Conservation (phyloP, 495 filamentous ascomycete genomes). For the Polyplosphaeria fusca region DNA sequence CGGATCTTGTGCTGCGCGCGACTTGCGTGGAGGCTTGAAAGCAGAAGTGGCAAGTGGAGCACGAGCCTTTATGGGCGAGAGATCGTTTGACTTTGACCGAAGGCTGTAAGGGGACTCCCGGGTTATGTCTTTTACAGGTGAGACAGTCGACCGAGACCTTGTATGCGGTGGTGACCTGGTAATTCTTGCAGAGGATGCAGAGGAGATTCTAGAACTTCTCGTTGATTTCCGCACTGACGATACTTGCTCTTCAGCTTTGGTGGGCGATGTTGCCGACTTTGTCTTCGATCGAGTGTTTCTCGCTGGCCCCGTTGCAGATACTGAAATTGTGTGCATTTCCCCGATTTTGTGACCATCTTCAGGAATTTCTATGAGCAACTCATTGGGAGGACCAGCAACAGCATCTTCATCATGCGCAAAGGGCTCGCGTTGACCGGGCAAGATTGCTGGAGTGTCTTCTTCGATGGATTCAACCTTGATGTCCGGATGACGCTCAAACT, state of each 20-base stretch:
- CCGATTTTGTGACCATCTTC: slow-evolving; percentile 18
- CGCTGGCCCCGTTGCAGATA: slow-evolving; percentile 17
- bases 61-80: background rate
- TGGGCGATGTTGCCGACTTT: slow-evolving; percentile 12
- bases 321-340: slow-evolving; percentile 2
- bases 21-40: background rate
- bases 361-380: slow-evolving; percentile 13
- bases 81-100: background rate
- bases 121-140: background rate
- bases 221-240: background rate
- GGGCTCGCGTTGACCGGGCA: background rate
- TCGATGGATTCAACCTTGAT: slow-evolving; percentile 29
- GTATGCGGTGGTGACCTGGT: slow-evolving; percentile 4
- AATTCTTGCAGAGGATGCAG: background rate
- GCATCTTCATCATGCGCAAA: background rate
- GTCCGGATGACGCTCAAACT: too few relatives aligned
- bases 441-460: background rate
- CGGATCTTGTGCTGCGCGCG: background rate
- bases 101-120: background rate
- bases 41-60: too few relatives aligned
- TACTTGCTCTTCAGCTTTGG: slow-evolving; percentile 4
- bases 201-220: slow-evolving; percentile 1
- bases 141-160: background rate
- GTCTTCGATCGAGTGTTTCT: slow-evolving; percentile 34
- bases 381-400: slow-evolving; percentile 1